Percentiles rank a stretch among this genome's conserved stretches.
Conservation (phyloP, 257 asterid genomes). For the Solanum sparsipilum region DNA sequence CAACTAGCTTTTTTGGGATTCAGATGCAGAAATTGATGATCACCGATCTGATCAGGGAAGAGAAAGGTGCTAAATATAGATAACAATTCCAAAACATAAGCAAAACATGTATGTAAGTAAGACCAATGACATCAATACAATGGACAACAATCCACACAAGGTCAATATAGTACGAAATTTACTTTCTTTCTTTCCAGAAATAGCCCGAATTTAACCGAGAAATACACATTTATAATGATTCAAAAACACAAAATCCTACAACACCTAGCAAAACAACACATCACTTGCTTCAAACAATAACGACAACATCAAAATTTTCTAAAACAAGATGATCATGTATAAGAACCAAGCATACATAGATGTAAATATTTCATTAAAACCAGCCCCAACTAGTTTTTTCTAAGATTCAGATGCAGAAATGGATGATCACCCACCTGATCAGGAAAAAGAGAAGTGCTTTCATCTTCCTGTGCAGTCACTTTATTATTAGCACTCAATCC, state of each 20-base stretch:
- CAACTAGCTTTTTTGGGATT: neutral
- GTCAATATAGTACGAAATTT: neutral
- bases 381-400: neutral
- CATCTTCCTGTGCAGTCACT: constrained; percentile 25
- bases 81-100: neutral
- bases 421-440: constrained; percentile 15
- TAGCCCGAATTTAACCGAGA: neutral
- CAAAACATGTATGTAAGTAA: neutral
- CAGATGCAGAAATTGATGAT: neutral
- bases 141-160: neutral
- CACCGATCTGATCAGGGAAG: constrained; percentile 22
- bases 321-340: neutral
- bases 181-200: neutral
- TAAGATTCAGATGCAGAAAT: neutral
- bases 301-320: neutral
- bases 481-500: constrained; percentile 32
- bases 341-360: neutral
- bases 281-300: neutral
- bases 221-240: neutral
- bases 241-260: neutral
- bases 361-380: neutral
- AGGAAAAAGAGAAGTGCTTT: constrained; percentile 16
- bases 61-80: neutral
- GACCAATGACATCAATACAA: neutral
- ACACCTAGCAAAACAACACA: neutral